Evolutionary conservation across 768 basidiomycete species (phyloP).

Genomic region (Leccinum broughii): DNA sequence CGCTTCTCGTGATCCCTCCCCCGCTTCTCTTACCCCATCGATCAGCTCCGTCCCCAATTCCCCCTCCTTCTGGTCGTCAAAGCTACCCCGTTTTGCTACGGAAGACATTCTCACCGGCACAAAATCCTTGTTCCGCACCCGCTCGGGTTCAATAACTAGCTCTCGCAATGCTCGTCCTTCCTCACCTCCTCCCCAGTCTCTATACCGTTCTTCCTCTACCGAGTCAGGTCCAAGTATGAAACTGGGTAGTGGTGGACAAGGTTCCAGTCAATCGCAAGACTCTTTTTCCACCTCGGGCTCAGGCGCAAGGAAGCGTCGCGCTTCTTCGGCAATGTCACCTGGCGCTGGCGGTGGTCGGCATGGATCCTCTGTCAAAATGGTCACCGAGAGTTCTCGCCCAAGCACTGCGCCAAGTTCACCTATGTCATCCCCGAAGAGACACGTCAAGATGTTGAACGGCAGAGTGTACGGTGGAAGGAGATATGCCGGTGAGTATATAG

Average conservation of each 20-base stretch:
- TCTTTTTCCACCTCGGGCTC: neutral
- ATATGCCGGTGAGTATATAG: conserved; percentile 23
- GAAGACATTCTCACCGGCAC: conserved; percentile 35
- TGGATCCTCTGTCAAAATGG: conserved; percentile 11
- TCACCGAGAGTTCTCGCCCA: neutral
- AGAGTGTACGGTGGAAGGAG: conserved; percentile 69
- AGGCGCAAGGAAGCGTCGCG: conserved; percentile 17
- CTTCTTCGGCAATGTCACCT: conserved; percentile 20
- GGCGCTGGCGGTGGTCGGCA: conserved; percentile 36
- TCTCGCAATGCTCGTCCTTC: conserved; percentile 6
- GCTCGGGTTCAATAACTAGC: conserved; percentile 17
- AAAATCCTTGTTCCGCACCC: conserved; percentile 32
- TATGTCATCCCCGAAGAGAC: conserved; percentile 22
- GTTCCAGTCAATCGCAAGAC: neutral
- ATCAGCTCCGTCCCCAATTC: conserved; percentile 16
- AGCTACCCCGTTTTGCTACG: conserved; percentile 21
- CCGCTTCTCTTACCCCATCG: conserved; percentile 15
- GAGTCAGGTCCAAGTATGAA: conserved; percentile 14
- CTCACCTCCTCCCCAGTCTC: conserved; percentile 19
- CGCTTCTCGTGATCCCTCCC: conserved; percentile 11
- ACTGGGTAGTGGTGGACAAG: neutral
- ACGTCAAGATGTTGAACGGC: conserved; percentile 78
- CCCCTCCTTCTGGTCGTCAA: conserved; percentile 12
- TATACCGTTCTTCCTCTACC: conserved; percentile 23
- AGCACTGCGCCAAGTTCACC: conserved; percentile 15